These are phyloP conservation scores for Calonectria henricotiae DNA, from an alignment of 2,329 filamentous ascomycete species.

Conservation along the genomic window DNA sequence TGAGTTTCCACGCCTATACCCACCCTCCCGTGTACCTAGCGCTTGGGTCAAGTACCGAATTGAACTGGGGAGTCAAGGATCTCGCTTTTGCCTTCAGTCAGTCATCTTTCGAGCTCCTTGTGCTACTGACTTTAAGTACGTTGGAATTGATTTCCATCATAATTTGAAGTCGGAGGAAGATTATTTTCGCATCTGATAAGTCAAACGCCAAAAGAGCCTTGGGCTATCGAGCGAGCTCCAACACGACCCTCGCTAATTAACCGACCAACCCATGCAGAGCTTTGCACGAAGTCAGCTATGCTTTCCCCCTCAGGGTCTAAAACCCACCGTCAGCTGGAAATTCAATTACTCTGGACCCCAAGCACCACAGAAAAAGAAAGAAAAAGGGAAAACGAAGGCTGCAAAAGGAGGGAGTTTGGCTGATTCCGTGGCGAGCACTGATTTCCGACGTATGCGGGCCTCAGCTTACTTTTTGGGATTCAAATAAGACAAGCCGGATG, in stretches of 20 bases:
- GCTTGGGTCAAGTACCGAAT: not conserved
- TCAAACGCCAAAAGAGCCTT: not conserved
- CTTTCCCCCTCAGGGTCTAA: not conserved
- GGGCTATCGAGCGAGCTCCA: not conserved
- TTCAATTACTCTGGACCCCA: too few relatives aligned
- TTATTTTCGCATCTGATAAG: not conserved
- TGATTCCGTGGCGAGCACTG: not conserved
- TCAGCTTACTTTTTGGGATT: not conserved
- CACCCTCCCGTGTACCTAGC: conserved; percentile 8
- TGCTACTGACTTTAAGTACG: not conserved
- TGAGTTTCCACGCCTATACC: not conserved
- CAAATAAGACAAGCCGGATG: conserved; percentile 13
- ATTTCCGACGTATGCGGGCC: conserved; percentile 5
- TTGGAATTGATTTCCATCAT: not conserved
- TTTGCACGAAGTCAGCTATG: conserved; percentile 1
- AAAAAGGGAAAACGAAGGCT: not conserved
- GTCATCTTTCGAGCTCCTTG: too few relatives aligned
- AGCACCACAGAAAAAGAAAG: not conserved
- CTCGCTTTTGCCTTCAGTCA: not conserved
- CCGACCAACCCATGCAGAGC: conserved; percentile 4
- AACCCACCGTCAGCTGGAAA: not conserved
- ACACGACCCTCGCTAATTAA: not conserved
- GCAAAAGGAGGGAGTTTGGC: not conserved
- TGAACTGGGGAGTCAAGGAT: not conserved
- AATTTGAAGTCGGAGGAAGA: too few relatives aligned